Evolutionary conservation across 495 filamentous ascomycete genomes (phyloP).

Genomic region (Friedmanniomyces endolithicus): DNA sequence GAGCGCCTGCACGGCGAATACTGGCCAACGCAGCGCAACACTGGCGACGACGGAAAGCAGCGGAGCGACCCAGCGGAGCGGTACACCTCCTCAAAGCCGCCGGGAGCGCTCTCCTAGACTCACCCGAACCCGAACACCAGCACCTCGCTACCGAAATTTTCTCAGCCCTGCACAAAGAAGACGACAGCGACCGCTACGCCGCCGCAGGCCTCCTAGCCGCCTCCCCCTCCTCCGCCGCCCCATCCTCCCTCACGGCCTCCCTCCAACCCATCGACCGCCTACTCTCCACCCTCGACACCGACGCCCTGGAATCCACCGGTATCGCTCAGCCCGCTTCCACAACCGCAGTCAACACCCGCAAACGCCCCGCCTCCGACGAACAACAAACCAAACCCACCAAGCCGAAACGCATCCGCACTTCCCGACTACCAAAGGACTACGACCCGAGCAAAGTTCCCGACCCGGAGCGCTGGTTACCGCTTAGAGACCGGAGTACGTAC

Average conservation of each 20-base stretch:
- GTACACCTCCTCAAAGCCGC: conserved; percentile 63
- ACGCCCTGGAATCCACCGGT: conserved; percentile 62
- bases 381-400: conserved; percentile 28
- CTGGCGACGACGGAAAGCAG: conserved; percentile 47
- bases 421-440: conserved; percentile 64
- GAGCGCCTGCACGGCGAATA: conserved; percentile 52
- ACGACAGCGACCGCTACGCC: conserved; percentile 51
- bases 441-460: conserved; percentile 60
- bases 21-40: conserved; percentile 70
- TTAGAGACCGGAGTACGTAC: conserved; percentile 79
- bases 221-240: conserved; percentile 36
- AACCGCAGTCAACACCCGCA: conserved; percentile 36
- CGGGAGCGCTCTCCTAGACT: conserved; percentile 65
- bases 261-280: conserved; percentile 57
- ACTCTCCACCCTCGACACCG: conserved; percentile 52
- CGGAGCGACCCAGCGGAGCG: conserved; percentile 34
- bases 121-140: conserved; percentile 52
- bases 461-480: conserved; percentile 83
- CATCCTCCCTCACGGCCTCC: conserved; percentile 16
- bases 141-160: conserved; percentile 63
- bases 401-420: conserved; percentile 54
- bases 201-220: conserved; percentile 76
- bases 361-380: conserved; percentile 44
- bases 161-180: conserved; percentile 46
- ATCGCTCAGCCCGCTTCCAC: conserved; percentile 46